These are phyloP conservation scores for Penicillium chermesinum DNA, from an alignment of 495 filamentous ascomycete species.

Conservation along the genomic window DNA sequence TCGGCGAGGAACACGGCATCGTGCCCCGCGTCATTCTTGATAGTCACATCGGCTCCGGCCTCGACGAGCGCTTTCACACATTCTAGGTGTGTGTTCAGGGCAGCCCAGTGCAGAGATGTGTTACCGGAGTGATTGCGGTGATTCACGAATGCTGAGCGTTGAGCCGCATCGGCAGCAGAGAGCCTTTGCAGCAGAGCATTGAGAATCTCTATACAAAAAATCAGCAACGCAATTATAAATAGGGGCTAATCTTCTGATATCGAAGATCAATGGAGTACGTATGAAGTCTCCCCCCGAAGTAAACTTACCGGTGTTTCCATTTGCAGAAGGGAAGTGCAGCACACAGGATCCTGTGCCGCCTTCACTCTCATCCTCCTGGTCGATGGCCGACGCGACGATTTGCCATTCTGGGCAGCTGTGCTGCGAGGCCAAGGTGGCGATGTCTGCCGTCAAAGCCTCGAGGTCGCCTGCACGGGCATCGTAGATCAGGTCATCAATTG, in stretches of 20 bases:
- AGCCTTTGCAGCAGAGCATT: slow-evolving; percentile 40
- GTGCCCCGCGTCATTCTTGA: slow-evolving; percentile 76
- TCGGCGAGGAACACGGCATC: slow-evolving; percentile 84
- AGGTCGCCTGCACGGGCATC: slow-evolving; percentile 70
- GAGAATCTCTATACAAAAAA: slow-evolving; percentile 40
- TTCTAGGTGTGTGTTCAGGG: slow-evolving; percentile 77
- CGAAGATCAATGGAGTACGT: slow-evolving; percentile 1
- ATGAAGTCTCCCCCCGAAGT: too few species aligned
- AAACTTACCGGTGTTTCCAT: slow-evolving; percentile 70
- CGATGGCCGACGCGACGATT: slow-evolving; percentile 60
- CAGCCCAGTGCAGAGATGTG: slow-evolving; percentile 88
- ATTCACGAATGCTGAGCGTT: slow-evolving; percentile 50
- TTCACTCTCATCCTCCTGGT: slow-evolving; percentile 64
- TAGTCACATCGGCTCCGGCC: slow-evolving; percentile 65
- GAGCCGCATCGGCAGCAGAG: slow-evolving; percentile 23
- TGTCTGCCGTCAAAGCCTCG: slow-evolving; percentile 56
- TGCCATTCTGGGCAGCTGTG: slow-evolving; percentile 46
- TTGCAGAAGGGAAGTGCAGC: slow-evolving; percentile 85
- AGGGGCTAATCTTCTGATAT: neutral
- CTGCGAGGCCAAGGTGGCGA: slow-evolving; percentile 52
- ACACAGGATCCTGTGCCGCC: slow-evolving; percentile 45
- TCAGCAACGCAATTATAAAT: neutral
- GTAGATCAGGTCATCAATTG: slow-evolving; percentile 86
- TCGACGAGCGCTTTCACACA: slow-evolving; percentile 70
- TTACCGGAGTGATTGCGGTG: slow-evolving; percentile 73